A percentile compares a stretch with the other conserved stretches of the same genome.
These are phyloP conservation scores for Venustampulla echinocandica DNA, from an alignment of 495 filamentous ascomycete species.

Conservation along the genomic window DNA sequence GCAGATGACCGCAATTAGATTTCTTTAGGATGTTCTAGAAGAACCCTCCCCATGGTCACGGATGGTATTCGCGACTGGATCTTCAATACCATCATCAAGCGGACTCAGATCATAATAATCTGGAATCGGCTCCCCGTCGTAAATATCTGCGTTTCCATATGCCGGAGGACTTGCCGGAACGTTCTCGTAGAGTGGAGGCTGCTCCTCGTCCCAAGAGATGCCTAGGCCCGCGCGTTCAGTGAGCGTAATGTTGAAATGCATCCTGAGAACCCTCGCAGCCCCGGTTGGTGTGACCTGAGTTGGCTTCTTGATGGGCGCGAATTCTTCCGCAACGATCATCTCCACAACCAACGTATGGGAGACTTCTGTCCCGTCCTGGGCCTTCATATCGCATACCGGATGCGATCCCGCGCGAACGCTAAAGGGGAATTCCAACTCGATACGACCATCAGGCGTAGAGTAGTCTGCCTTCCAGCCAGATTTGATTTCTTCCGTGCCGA, in stretches of 20 bases:
- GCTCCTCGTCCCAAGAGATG: slow-evolving; percentile 95
- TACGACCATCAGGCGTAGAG: slow-evolving; percentile 54
- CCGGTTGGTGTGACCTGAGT: slow-evolving; percentile 76
- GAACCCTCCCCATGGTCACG: slow-evolving; percentile 11
- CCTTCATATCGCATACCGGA: slow-evolving; percentile 71
- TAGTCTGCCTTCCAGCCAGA: slow-evolving; percentile 97
- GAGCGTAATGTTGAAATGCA: slow-evolving; percentile 76
- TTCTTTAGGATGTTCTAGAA: not conserved
- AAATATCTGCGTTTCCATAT: slow-evolving; percentile 37
- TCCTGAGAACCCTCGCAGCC: slow-evolving; percentile 80
- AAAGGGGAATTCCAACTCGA: slow-evolving; percentile 78
- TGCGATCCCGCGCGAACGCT: slow-evolving; percentile 39
- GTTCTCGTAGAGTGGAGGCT: slow-evolving; percentile 89
- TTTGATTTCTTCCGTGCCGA: slow-evolving; percentile 69
- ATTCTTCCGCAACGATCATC: slow-evolving; percentile 91
- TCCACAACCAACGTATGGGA: slow-evolving; percentile 83
- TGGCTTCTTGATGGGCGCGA: slow-evolving; percentile 60
- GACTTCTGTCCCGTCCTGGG: slow-evolving; percentile 67
- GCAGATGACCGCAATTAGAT: not conserved
- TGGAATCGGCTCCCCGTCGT: slow-evolving; percentile 22
- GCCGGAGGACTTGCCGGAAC: slow-evolving; percentile 80
- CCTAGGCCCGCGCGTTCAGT: slow-evolving; percentile 83
- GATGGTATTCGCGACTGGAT: not conserved
- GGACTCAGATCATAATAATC: slow-evolving; percentile 22
- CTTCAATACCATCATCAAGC: slow-evolving; percentile 3